Conservation (phyloP, 805 yeast genomes). For the Yamadazyma paraphyllophila region DNA sequence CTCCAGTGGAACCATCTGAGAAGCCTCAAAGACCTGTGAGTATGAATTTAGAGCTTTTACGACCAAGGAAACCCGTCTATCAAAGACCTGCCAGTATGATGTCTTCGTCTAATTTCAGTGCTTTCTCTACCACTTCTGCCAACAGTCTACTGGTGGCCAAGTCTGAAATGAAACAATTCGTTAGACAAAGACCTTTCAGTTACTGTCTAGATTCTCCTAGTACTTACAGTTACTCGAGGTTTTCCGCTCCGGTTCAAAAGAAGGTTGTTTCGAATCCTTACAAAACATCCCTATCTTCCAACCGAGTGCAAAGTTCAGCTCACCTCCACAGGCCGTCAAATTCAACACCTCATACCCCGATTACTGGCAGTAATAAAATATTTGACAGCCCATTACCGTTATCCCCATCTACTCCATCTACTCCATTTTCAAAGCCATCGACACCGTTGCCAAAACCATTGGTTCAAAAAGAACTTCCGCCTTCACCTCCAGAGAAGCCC, state of each 20-base stretch:
- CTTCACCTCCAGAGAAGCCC: slow-evolving; percentile 1
- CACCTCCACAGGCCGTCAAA: too few relatives aligned
- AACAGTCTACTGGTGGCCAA: slow-evolving; percentile 13
- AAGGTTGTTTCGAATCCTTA: slow-evolving; percentile 6
- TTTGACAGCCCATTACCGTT: background rate
- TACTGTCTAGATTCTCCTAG: slow-evolving; percentile 24
- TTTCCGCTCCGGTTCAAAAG: background rate
- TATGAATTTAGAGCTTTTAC: slow-evolving; percentile 6
- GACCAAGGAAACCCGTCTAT: background rate
- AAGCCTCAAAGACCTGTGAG: slow-evolving; percentile 5
- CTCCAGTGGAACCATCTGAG: background rate
- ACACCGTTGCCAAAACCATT: background rate
- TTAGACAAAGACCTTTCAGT: slow-evolving; percentile 28
- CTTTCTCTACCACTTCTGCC: slow-evolving; percentile 3
- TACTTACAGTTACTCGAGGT: slow-evolving; percentile 19
- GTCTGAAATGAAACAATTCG: slow-evolving; percentile 17
- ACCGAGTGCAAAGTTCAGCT: too few relatives aligned
- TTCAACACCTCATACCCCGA: background rate
- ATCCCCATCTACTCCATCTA: background rate
- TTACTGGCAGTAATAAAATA: background rate
- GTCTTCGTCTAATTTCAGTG: slow-evolving; percentile 9
- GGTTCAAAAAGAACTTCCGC: background rate
- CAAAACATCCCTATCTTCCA: background rate
- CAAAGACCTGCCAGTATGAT: slow-evolving; percentile 11
- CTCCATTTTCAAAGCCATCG: background rate